Evolutionary conservation across 2,329 filamentous ascomycete species (phyloP).

Genomic region (Lecanosticta acicola): DNA sequence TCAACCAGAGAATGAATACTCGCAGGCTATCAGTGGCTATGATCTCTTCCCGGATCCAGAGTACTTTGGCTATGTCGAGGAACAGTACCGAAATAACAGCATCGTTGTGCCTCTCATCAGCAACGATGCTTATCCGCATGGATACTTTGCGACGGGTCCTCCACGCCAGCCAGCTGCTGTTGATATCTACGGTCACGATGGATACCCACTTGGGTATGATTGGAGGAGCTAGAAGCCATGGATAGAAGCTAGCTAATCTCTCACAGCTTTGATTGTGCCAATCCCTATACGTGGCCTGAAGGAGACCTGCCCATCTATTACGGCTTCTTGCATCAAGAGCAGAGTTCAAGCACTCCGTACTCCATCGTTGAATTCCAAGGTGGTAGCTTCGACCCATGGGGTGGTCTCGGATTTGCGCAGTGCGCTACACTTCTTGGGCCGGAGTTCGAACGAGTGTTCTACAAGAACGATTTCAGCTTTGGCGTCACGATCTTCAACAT

Average conservation of each 20-base stretch:
- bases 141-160: conserved; percentile 60
- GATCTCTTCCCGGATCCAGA: conserved; percentile 56
- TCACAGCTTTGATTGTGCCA: conserved; percentile 55
- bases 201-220: background rate
- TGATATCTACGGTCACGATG: conserved; percentile 55
- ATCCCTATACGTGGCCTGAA: conserved; percentile 57
- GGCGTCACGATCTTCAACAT: conserved; percentile 64
- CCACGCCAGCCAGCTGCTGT: conserved; percentile 41
- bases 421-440: conserved; percentile 62
- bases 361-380: conserved; percentile 53
- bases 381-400: conserved; percentile 65
- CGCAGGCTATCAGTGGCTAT: conserved; percentile 32
- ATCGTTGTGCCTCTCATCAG: conserved; percentile 69
- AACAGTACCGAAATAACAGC: conserved; percentile 62
- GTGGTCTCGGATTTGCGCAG: conserved; percentile 62
- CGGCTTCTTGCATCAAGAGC: conserved; percentile 48
- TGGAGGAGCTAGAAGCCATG: no score
- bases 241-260: no score
- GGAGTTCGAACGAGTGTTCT: conserved; percentile 73
- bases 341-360: conserved; percentile 62
- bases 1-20: conserved; percentile 81
- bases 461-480: conserved; percentile 49
- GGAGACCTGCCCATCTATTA: conserved; percentile 53
- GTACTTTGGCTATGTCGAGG: conserved; percentile 63
- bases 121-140: conserved; percentile 61